Percentiles rank a stretch among this genome's conserved stretches.
Conservation (phyloP, 345 rosid species). For the Syzygium grande region DNA sequence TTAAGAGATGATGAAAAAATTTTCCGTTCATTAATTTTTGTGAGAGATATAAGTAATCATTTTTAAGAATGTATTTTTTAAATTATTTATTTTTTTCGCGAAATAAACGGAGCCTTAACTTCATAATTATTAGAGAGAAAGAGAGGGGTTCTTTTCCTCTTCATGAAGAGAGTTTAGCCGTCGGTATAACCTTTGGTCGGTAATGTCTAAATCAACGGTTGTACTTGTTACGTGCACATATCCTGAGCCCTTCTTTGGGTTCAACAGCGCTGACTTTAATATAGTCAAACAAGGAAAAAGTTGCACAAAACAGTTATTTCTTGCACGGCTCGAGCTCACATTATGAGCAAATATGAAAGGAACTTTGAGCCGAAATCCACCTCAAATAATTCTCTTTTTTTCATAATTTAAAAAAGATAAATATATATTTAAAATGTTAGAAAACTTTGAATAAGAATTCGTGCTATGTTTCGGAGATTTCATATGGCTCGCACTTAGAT, state of each 20-base stretch:
- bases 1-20: too few relatives aligned
- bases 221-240: neutral
- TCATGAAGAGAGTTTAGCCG: neutral
- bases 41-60: too few relatives aligned
- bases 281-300: neutral
- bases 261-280: neutral
- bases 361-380: neutral
- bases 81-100: too few relatives aligned
- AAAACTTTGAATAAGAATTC: neutral
- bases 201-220: neutral
- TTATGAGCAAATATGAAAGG: neutral
- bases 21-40: too few relatives aligned
- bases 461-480: neutral
- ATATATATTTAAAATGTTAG: too few relatives aligned
- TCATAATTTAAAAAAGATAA: too few relatives aligned
- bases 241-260: neutral
- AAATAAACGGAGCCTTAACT: too few relatives aligned
- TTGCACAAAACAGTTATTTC: neutral
- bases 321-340: neutral
- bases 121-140: neutral
- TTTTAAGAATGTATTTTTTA: too few relatives aligned
- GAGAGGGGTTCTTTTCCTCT: neutral
- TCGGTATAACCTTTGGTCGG: neutral
- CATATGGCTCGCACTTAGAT: neutral
- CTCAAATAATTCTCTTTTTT: too few relatives aligned